Base-by-base conservation (phyloP, 2,329 filamentous ascomycete genomes). In the Lanzia echinophila region DNA sequence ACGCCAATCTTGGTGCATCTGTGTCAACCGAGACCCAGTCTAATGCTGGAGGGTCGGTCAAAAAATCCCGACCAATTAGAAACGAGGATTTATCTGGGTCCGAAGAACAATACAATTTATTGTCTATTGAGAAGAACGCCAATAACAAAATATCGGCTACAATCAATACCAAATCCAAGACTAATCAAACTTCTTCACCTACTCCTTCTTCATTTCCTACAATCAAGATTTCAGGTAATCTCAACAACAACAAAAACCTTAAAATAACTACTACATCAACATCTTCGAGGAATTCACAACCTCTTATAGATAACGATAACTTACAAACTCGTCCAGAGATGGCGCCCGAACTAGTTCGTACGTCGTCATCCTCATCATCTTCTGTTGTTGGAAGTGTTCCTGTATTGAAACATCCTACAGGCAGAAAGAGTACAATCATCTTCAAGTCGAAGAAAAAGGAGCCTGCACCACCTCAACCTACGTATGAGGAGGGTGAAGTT, bases 81-180 rank as follows among this genome's bases (percentile, higher is more conserved):
- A 53, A 55, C 20, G 51, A 56, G 42, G 39, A 55, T 38, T 60
- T 58, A 50, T 52, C 55, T 28, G 58, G 59, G n/a, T 61, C 64
- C 53, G 65, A 28, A 28, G 24, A 62, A 59, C 60, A 59, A 50
- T 62, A 58, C 53, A 62, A 57, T 53, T 63, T 65, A 56, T 61
- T 60, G 39, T 62, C 62, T 24, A 59, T 55, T 33, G 28, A 31
- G 38, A 28, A 42, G 17, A 53, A 53, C n/a, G 13, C 50, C 34
- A 53, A 48, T 53, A 53, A 53, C 32, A 53, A 53, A 38, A 39
- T 38, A 42, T 38, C 44, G 39, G 36, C 28, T 53, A 31, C 19
- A 33, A 48, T 32, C 19, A 53, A 53, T 33, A 48, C 50, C 20
- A 53, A 53, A 8, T 28, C 24, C 24, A 28, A 28, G 24, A 28